Evolutionary conservation across 2,329 filamentous ascomycete genomes (phyloP), one percentile per base, ranked within the genome.

Genomic region (Periconia digitata): DNA sequence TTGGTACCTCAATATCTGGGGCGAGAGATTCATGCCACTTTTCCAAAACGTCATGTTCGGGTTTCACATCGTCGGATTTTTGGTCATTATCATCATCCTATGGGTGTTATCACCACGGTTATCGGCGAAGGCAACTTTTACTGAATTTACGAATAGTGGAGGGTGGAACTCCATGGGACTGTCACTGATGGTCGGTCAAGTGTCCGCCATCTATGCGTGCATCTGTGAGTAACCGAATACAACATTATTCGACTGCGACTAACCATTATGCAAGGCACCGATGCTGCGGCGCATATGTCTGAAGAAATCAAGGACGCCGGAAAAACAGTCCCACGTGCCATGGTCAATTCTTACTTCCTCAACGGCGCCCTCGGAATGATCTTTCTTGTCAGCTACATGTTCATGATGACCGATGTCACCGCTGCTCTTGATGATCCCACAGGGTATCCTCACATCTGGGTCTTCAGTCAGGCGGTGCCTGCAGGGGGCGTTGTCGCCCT

Each of bases 51-150:
- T 68, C 36, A 69, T 71, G 61, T 46, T 70, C 40, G 54, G 69
- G 8, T 46, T 76, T 22, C 74, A 78, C 50, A 62, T 77, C 13
- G 66, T 74, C 36, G 74, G 67, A n/a, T 78, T 76, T 63, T 62
- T 77, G 49, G 66, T 67, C 23, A 69, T 76, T 49, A 66, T 76
- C 27, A 64, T 74, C 22, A 63, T 72, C 13, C 57, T 73, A 21
- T 71, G 67, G 66, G 63, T 64, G 1, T 52, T 72, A 23, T 46
- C 72, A 56, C 64, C 64, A 43, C 53, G 62, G 23, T 54, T 59
- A 3, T 55, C 63, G 0, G 61, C 65, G 2, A 58, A 66, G 32
- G 57, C 51, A 6, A 64, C 63, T 7, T 72, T 72, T 40, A 67
- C 63, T 0, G 34, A 58, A 49, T 60, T 76, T 55, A 67, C 57